phyloP scores from a whole-genome alignment of 805 yeast species.

The Schizosaccharomyces japonicus region DNA sequence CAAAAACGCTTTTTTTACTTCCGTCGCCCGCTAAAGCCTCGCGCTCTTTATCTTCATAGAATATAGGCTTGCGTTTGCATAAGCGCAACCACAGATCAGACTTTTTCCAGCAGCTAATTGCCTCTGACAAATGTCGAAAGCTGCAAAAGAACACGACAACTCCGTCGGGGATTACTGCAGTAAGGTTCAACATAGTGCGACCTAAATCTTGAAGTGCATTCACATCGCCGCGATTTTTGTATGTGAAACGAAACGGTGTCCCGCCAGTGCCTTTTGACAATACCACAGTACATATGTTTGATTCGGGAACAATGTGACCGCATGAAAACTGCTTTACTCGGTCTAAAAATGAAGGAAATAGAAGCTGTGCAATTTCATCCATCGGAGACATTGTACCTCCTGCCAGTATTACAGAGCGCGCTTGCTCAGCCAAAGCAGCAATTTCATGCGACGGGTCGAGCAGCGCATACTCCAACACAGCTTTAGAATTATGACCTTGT shows the following conservation, averaged over 20 bases:
- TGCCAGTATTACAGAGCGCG: constrained; percentile 52
- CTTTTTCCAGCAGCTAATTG: constrained; percentile 29
- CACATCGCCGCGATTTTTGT: constrained; percentile 29
- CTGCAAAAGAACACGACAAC: constrained; percentile 69
- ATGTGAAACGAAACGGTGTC: constrained; percentile 38
- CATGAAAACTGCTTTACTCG: constrained; percentile 38
- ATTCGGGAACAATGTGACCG: constrained; percentile 60
- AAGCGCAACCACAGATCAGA: constrained; percentile 14
- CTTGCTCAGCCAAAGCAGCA: constrained; percentile 35
- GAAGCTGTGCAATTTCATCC: constrained; percentile 37
- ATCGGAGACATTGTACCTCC: constrained; percentile 91
- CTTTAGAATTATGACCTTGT: constrained; percentile 9
- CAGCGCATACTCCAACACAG: constrained; percentile 42
- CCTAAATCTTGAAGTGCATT: constrained; percentile 30
- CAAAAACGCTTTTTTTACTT: constrained; percentile 5
- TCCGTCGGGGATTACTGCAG: constrained; percentile 38
- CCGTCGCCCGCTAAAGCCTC: background rate
- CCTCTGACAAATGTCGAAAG: constrained; percentile 40
- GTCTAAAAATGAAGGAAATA: constrained; percentile 33
- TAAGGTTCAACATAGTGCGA: constrained; percentile 21
- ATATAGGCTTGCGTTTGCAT: constrained; percentile 18
- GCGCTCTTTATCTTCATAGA: constrained; percentile 5
- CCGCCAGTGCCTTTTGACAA: constrained; percentile 17
- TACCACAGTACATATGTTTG: constrained; percentile 39
- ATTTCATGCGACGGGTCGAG: constrained; percentile 60